Evolutionary conservation across 805 yeast genomes (phyloP).

Genomic region (Kazachstania bromeliacearum): DNA sequence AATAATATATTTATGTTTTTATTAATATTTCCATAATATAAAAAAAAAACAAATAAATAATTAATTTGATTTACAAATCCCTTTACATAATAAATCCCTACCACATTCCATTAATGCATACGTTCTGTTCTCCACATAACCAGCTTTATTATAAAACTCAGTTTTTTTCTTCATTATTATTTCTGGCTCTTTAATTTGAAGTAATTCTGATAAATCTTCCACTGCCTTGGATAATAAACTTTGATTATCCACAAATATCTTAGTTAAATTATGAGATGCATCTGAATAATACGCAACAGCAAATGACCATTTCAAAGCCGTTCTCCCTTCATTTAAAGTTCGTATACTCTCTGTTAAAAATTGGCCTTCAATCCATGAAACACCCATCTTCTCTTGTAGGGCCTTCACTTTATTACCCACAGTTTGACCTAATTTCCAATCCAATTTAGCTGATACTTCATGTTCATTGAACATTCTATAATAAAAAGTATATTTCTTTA

Average conservation of each 20-base stretch:
- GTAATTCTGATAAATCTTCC: conserved; percentile 56
- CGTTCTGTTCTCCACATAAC: conserved; percentile 30
- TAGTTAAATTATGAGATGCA: conserved; percentile 40
- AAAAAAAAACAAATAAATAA: background rate
- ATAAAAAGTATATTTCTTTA: conserved; percentile 61
- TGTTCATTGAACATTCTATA: conserved; percentile 68
- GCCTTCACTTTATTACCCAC: conserved; percentile 55
- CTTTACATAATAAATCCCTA: conserved; percentile 27
- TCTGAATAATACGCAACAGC: conserved; percentile 65
- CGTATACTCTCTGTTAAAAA: conserved; percentile 67
- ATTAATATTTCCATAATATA: background rate
- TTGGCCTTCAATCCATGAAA: conserved; percentile 83
- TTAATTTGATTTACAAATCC: conserved; percentile 21
- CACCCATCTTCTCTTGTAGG: conserved; percentile 53
- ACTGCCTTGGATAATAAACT: conserved; percentile 53
- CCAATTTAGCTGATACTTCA: conserved; percentile 66
- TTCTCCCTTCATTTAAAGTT: conserved; percentile 57
- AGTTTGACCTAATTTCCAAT: conserved; percentile 49
- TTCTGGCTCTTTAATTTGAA: conserved; percentile 35
- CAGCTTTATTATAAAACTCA: conserved; percentile 32
- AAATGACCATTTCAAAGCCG: conserved; percentile 83
- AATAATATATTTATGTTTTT: background rate
- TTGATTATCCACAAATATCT: conserved; percentile 65
- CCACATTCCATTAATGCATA: conserved; percentile 32
- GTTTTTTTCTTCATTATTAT: conserved; percentile 28